Percentiles rank a stretch among this genome's conserved stretches.
Evolutionary conservation across 1,284 basidiomycete genomes (phyloP).

Genomic region (Fomitiporia mediterranea): DNA sequence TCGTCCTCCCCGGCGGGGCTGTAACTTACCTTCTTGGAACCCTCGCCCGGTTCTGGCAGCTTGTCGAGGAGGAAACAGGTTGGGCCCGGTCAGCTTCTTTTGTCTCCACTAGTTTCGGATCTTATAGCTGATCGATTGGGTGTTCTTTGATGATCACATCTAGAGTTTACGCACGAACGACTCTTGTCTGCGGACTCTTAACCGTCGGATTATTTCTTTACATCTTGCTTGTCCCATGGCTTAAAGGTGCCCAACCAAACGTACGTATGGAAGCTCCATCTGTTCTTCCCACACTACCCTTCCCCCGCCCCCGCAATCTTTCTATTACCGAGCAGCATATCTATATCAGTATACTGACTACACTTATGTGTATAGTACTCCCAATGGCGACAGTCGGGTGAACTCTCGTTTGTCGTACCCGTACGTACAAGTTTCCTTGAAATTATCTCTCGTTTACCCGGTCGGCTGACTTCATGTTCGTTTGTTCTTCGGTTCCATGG

Average conservation of each 20-base stretch:
- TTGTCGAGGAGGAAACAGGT: constrained; percentile 35
- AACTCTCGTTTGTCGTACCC: constrained; percentile 29
- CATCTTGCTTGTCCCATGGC: constrained; percentile 57
- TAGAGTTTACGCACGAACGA: constrained; percentile 49
- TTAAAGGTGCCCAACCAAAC: constrained; percentile 60
- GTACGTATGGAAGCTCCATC: constrained; percentile 38
- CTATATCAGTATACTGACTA: background rate
- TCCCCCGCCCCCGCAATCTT: background rate
- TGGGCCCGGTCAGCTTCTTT: constrained; percentile 47
- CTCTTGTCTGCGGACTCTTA: constrained; percentile 47
- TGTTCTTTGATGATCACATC: background rate
- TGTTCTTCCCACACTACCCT: background rate
- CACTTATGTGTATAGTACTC: constrained; percentile 41
- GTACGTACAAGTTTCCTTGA: constrained; percentile 11
- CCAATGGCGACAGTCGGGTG: constrained; percentile 48
- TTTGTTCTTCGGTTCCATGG: constrained; percentile 18
- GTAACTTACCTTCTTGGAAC: constrained; percentile 59
- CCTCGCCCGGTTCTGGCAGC: constrained; percentile 42
- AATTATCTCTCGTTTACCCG: constrained; percentile 52
- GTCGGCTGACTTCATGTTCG: constrained; percentile 39
- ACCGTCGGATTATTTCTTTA: constrained; percentile 70
- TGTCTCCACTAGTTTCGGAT: background rate
- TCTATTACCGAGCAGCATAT: too few species aligned
- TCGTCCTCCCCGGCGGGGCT: constrained; percentile 61
- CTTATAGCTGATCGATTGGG: background rate